Evolutionary conservation across 2,329 filamentous ascomycete species (phyloP), one percentile per base, ranked within the genome.

Genomic region (Fusarium stilboides): DNA sequence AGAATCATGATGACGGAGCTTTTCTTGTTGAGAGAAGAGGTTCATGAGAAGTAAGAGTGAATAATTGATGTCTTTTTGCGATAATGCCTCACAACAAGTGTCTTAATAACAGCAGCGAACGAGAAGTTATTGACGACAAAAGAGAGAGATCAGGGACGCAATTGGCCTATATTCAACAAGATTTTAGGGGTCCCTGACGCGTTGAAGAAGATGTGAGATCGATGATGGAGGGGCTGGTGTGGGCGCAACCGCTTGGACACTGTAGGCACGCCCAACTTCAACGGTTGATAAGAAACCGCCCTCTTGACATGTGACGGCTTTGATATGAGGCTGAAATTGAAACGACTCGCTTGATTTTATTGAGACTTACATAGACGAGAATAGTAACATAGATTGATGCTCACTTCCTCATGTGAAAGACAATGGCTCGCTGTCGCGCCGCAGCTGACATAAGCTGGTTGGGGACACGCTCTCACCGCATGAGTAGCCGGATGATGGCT

Each of bases 1-100:
- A 96, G 83, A 62, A 94, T 91, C 91, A 94, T 94, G 66, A 62
- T 80, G 58, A 50, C 43, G 42, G 33, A 56, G 37, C n/a, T 46
- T 67, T 55, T 50, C 45, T 44, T 57, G 33, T 20, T 34, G 31
- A 36, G 43, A 62, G 56, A 47, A 22, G 36, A 26, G 36, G 17
- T 50, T 63, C 66, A 69, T 61, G 45, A 60, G 57, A 26, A 46
- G 26, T 43, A 43, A 67, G n/a, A 39, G 37, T 42, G 42, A 44
- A 56, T 46, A n/a, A 36, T 17, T 19, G n/a, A 31, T 42, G 20
- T 12, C 12, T 44, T 31, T 54, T 24, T 39, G 42, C 13, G 19
- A 19, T 17, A 20, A 19, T 36, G n/a, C 34, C 20, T 52, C 17
- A 9, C 22, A 52, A 31, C 15, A 56, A 45, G 17, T 34, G 26